phyloP scores from a whole-genome alignment of 257 asterid genomes.

The Gardenia jasminoides region DNA sequence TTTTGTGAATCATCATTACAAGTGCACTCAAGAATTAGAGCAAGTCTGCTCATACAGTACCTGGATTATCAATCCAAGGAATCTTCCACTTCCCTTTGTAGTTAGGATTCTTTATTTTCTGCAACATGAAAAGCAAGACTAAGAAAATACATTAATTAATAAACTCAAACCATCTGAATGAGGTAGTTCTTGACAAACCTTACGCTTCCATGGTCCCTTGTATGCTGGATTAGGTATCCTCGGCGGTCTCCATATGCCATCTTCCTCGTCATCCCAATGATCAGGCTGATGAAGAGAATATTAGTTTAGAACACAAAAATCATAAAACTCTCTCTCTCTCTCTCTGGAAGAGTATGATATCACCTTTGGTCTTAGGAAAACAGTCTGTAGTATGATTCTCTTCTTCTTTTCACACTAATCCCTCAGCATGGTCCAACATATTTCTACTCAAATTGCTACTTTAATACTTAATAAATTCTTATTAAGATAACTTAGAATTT shows the following conservation, averaged over 20 bases:
- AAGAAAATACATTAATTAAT: background rate
- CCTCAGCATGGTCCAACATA: background rate
- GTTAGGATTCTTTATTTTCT: conserved; percentile 90
- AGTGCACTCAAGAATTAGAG: background rate
- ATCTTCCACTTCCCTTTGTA: conserved; percentile 94
- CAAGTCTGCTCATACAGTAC: conserved; percentile 28
- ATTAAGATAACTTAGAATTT: background rate
- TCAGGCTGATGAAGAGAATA: conserved; percentile 58
- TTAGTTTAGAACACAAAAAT: conserved; percentile 2
- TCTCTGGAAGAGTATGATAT: background rate
- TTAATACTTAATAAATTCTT: too few relatives aligned
- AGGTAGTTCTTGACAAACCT: conserved; percentile 36
- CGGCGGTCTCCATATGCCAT: conserved; percentile 81
- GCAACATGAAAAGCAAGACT: conserved; percentile 18
- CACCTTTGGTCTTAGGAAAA: background rate
- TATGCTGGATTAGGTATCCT: conserved; percentile 78
- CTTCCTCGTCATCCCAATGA: conserved; percentile 96
- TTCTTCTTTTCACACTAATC: background rate
- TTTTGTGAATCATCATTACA: background rate
- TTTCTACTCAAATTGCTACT: background rate
- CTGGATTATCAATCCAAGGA: conserved; percentile 95
- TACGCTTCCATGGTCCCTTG: conserved; percentile 77
- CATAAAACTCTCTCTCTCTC: background rate
- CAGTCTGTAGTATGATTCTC: background rate
- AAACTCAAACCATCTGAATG: background rate